Evolutionary conservation across 164 flowering plant genomes (phyloP), one percentile per base, ranked within the genome.

Genomic region (Euptelea pleiosperma): DNA sequence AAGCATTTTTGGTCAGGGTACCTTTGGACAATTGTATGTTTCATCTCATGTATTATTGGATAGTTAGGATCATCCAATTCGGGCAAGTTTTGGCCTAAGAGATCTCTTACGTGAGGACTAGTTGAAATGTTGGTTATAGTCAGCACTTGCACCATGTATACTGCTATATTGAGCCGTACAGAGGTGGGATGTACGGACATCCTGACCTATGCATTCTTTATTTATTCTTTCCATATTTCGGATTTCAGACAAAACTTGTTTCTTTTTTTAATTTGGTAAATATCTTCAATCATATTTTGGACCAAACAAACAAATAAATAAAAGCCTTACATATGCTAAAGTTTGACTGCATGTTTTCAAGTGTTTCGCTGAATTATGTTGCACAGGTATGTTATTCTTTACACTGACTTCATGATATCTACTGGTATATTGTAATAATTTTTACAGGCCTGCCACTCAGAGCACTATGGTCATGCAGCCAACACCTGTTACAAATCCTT

Each of bases 21-120:
- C 69, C 31, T 63, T 79, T 72, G 94, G 90, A 41, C 88, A 82
- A 61, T 18, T 36, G 97, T 93, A 85, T 33, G 82, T 71, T 45
- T 21, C 18, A 21, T 54, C 26, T 57, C 24, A 33, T 54, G 3
- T 45, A 21, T 15, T 50, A 14, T 30, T n/a, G n/a, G n/a, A n/a
- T n/a, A n/a, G n/a, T n/a, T n/a, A n/a, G n/a, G n/a, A n/a, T n/a
- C n/a, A n/a, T n/a, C n/a, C n/a, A n/a, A n/a, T n/a, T n/a, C n/a
- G n/a, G n/a, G n/a, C n/a, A n/a, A n/a, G n/a, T n/a, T n/a, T n/a
- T n/a, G n/a, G n/a, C n/a, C n/a, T 3, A 1, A 31, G 24, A 31
- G 24, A 50, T 31, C 16, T 40, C n/a, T 16, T 47, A 15, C n/a
- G 2, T 9, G 8, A 15, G 61, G 19, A 21, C 52, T 29, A 1